Evolutionary conservation across 768 basidiomycete genomes (phyloP), one percentile per base, ranked within the genome.

Genomic region (Agaricus blazei): DNA sequence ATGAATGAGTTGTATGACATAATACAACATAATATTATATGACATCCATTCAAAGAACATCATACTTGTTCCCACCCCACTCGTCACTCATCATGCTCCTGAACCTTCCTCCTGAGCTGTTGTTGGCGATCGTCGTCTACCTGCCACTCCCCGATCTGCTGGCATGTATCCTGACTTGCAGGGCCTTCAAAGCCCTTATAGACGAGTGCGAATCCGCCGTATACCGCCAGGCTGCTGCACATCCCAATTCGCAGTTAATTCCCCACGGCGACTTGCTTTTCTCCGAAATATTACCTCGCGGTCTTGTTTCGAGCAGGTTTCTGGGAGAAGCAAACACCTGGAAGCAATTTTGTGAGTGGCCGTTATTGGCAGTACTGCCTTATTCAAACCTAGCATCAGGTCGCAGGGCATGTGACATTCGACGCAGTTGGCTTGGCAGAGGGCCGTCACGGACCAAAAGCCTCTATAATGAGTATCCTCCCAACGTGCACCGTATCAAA

Each of bases 401-500:
- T 56, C 76, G 78, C 15, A 48, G 54, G 3, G 54, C 48, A 14
- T 40, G 60, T 72, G 38, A 68, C 70, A 41, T 72, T 83, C 47
- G 69, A 75, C 49, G 70, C 28, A 78, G 76, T 41, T 90, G 87
- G 88, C 59, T 68, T 2, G 88, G 83, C 6, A 68, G 70, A 37
- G 79, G 72, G 0, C 71, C 75, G 2, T 79, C 80, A 7, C 0
- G 68, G 70, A 3, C 73, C 76, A 9, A 59, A 59, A 3, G 62
- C 70, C 74, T 66, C 23, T 56, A 68, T n/a, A 66, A 78, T 37
- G 59, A 63, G 1, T 72, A 76, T 23, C 72, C 75, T 31, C 58
- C 60, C 26, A 61, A 64, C 3, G 82, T 88, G 0, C 88, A 91
- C 67, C 81, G 88, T 6, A 82, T 91, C 70, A 92, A 92, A 68